These are phyloP conservation scores for Annona squamosa DNA, from an alignment of 164 flowering plant genomes.

Conservation along the genomic window DNA sequence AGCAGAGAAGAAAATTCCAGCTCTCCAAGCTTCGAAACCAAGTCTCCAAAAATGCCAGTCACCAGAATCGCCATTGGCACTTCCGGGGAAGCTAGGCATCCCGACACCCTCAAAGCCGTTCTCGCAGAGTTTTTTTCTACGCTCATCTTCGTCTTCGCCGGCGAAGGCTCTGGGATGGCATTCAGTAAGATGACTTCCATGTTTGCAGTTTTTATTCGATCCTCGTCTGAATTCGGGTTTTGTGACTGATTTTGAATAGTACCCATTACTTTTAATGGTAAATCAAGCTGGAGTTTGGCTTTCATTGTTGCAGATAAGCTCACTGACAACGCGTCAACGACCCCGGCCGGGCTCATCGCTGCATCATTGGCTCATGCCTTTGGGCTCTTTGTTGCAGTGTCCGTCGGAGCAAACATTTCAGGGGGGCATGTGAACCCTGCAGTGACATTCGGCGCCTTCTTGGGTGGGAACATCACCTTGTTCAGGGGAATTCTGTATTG, in stretches of 20 bases:
- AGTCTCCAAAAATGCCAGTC: conserved; percentile 36
- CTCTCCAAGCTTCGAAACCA: neutral
- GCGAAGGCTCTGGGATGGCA: conserved; percentile 74
- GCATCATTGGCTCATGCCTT: conserved; percentile 37
- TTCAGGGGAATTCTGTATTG: conserved; percentile 34
- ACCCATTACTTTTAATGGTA: neutral
- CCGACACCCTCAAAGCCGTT: conserved; percentile 45
- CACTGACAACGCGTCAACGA: conserved; percentile 24
- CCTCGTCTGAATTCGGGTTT: neutral
- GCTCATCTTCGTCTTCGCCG: conserved; percentile 45
- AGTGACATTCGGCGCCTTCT: conserved; percentile 48
- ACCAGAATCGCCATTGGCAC: conserved; percentile 39
- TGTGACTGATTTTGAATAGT: neutral
- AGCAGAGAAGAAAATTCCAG: no score
- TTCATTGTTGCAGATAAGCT: conserved; percentile 27
- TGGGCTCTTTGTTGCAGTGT: conserved; percentile 39
- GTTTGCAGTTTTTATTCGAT: neutral
- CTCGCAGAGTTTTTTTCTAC: conserved; percentile 65
- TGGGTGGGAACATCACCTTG: conserved; percentile 40
- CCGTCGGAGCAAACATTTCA: conserved; percentile 37
- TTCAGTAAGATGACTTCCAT: conserved; percentile 16
- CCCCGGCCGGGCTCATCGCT: conserved; percentile 37
- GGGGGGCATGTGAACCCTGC: conserved; percentile 52
- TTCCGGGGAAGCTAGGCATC: conserved; percentile 41
- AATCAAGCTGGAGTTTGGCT: neutral